These are phyloP conservation scores for Lotus japonicus DNA, from an alignment of 306 rosid species.

Conservation along the genomic window DNA sequence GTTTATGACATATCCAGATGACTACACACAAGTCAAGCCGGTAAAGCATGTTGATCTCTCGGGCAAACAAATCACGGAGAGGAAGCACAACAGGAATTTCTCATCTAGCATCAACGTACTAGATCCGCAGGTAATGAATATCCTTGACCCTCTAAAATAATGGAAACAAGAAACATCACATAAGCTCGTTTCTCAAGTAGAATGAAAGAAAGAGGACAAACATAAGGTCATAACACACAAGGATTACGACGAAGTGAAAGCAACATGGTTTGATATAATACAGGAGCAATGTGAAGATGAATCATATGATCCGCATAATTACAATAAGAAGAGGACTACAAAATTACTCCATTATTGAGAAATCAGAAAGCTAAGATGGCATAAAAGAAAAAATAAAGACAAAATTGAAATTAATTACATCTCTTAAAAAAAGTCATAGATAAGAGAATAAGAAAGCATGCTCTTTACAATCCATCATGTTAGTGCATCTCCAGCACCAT, in stretches of 20 bases:
- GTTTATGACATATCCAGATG: background rate
- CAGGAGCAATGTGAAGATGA: background rate
- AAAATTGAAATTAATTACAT: too few relatives aligned
- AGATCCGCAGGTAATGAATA: constrained; percentile 89
- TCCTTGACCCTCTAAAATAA: constrained; percentile 69
- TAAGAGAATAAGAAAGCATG: too few relatives aligned
- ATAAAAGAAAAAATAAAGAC: too few relatives aligned
- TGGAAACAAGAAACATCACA: background rate
- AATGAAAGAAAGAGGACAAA: background rate
- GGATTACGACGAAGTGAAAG: background rate
- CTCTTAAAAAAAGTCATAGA: too few relatives aligned
- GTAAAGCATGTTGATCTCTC: constrained; percentile 76
- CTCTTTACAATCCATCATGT: background rate
- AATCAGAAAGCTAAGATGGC: too few relatives aligned
- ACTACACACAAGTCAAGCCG: constrained; percentile 78
- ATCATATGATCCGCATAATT: background rate
- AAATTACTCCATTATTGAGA: background rate
- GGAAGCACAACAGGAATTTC: constrained; percentile 76
- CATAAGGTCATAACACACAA: background rate
- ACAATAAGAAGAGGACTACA: background rate
- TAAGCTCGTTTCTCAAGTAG: background rate
- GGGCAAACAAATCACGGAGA: constrained; percentile 76
- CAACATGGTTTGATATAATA: background rate
- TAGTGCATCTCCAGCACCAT: background rate
- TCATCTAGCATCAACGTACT: constrained; percentile 85